Percentiles rank a stretch among this genome's conserved stretches.
phyloP scores from a whole-genome alignment of 805 yeast species.

The Metschnikowia sp. region DNA sequence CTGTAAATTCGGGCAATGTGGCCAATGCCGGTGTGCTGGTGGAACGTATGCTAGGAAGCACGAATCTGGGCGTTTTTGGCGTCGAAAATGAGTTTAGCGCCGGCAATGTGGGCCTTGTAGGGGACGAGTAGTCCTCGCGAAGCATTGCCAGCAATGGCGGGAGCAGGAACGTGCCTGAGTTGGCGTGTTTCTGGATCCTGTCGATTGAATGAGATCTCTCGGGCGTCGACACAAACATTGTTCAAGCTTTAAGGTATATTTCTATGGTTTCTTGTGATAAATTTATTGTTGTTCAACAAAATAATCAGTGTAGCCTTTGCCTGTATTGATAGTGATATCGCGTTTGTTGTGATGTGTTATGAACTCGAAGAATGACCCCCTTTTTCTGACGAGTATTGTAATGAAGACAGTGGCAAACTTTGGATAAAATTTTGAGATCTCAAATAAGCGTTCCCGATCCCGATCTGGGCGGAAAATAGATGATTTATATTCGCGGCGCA shows the following conservation, averaged over 20 bases:
- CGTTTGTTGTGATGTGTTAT: no score
- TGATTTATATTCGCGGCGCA: no score
- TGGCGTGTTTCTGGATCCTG: constrained; percentile 15
- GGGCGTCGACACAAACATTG: constrained; percentile 16
- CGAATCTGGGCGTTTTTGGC: constrained; percentile 17
- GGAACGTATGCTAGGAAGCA: constrained; percentile 5
- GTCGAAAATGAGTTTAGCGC: constrained; percentile 23
- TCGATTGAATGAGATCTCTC: constrained; percentile 24
- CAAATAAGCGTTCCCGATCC: no score
- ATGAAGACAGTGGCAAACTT: no score
- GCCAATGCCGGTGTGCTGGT: constrained; percentile 9
- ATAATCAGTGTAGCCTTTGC: no score
- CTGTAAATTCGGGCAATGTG: background rate
- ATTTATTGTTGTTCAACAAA: no score
- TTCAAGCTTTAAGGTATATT: background rate
- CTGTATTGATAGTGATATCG: no score
- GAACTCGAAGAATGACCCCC: no score
- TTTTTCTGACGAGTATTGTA: no score
- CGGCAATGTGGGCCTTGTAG: constrained; percentile 24
- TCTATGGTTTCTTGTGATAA: no score
- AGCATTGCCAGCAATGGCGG: constrained; percentile 40
- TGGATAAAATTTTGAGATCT: no score
- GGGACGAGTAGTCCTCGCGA: constrained; percentile 17
- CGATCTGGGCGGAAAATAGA: no score
- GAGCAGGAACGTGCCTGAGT: constrained; percentile 19